A percentile compares a stretch with the other conserved stretches of the same genome.
Conservation (phyloP, 1,284 basidiomycete genomes). For the Puccinia hordei region DNA sequence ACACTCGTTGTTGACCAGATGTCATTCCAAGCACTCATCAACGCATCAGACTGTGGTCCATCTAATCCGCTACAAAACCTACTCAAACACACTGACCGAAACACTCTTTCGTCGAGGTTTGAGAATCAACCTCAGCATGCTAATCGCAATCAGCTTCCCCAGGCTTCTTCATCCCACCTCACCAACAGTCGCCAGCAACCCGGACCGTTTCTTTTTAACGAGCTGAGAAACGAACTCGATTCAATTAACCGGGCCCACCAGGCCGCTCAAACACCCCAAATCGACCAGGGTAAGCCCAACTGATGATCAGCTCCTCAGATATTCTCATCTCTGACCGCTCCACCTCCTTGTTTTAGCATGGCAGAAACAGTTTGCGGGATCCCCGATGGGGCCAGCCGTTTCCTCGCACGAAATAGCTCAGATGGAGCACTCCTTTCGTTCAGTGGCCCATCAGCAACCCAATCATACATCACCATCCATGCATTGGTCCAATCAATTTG, state of each 20-base stretch:
- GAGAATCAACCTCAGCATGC: neutral
- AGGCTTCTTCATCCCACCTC: conserved; percentile 8
- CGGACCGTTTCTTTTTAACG: conserved; percentile 9
- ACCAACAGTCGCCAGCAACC: neutral
- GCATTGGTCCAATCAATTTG: conserved; percentile 30
- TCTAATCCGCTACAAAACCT: conserved; percentile 48
- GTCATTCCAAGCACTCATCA: conserved; percentile 47
- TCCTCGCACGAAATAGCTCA: conserved; percentile 34
- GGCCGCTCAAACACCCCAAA: neutral
- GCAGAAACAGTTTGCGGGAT: conserved; percentile 27
- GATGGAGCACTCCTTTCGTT: conserved; percentile 32
- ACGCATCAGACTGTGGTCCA: conserved; percentile 46
- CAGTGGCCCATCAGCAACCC: neutral
- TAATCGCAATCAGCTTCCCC: neutral
- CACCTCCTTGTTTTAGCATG: conserved; percentile 17
- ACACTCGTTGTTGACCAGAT: neutral
- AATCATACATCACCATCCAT: neutral
- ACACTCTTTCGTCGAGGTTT: conserved; percentile 1
- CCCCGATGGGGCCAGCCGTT: neutral
- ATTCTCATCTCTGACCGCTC: neutral
- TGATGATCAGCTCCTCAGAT: neutral
- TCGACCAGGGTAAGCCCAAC: neutral
- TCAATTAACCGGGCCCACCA: conserved; percentile 11
- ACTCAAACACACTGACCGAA: conserved; percentile 26
- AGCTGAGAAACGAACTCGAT: conserved; percentile 9